Percentiles rank a stretch among this genome's conserved stretches.
Evolutionary conservation across 108 stramenopile genomes (phyloP).

Genomic region (Chaetoceros tenuissimus): DNA sequence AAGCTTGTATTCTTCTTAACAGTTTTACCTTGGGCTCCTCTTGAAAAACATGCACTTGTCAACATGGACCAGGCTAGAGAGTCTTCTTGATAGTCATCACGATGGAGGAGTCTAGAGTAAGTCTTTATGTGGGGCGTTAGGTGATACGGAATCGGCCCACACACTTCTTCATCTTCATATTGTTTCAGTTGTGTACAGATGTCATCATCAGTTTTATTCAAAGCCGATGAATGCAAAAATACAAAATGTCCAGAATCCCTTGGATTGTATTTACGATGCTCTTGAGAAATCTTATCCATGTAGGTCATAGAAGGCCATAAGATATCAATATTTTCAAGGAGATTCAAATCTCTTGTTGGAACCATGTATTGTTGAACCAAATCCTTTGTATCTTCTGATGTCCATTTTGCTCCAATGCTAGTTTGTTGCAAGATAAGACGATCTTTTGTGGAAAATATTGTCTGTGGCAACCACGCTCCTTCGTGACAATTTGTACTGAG

Average conservation of each 20-base stretch:
- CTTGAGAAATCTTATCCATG: constrained; percentile 7
- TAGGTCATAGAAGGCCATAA: constrained; percentile 64
- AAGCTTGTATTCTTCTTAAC: constrained; percentile 9
- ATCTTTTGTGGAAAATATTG: constrained; percentile 32
- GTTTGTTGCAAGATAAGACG: constrained; percentile 63
- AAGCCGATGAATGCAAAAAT: constrained; percentile 55
- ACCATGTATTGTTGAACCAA: constrained; percentile 43
- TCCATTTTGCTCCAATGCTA: constrained; percentile 60
- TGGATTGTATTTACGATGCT: not conserved
- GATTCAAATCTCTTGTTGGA: not conserved
- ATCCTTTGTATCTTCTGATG: constrained; percentile 31
- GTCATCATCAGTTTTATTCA: constrained; percentile 44
- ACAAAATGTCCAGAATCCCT: constrained; percentile 16
- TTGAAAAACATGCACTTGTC: constrained; percentile 71
- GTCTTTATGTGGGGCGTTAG: constrained; percentile 68
- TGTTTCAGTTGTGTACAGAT: constrained; percentile 50
- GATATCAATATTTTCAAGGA: constrained; percentile 44
- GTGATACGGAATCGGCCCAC: constrained; percentile 7
- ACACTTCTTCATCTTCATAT: constrained; percentile 35
- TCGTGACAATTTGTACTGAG: constrained; percentile 9
- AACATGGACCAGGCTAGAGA: constrained; percentile 54
- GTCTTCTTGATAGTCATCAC: constrained; percentile 7
- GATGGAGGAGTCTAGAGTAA: constrained; percentile 42
- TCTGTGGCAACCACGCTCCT: constrained; percentile 33
- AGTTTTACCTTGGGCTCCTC: constrained; percentile 64